These are phyloP conservation scores for Talaromyces islandicus DNA, from an alignment of 2,329 filamentous ascomycete genomes.

Conservation along the genomic window DNA sequence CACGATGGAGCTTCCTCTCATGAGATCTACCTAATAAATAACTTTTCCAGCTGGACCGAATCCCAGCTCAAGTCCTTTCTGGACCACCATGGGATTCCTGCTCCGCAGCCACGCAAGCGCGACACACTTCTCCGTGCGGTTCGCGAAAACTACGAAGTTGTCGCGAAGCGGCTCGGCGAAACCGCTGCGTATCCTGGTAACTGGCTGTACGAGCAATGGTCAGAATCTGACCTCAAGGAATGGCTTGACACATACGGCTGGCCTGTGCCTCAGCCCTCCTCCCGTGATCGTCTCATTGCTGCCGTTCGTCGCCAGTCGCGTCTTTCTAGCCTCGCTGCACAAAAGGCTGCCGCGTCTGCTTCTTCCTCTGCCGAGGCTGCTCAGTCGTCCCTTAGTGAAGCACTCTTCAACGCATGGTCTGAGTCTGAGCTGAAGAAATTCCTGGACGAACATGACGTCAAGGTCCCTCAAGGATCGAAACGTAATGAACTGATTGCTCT, in stretches of 20 bases:
- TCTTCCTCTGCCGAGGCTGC: slow-evolving; percentile 62
- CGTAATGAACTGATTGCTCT: slow-evolving; percentile 84
- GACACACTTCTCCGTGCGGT: slow-evolving; percentile 73
- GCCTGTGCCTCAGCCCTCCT: slow-evolving; percentile 75
- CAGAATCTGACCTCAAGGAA: slow-evolving; percentile 85
- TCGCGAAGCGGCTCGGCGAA: slow-evolving; percentile 71
- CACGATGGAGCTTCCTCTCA: not conserved
- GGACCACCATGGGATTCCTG: slow-evolving; percentile 79
- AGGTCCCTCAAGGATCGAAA: slow-evolving; percentile 87
- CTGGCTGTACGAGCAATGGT: slow-evolving; percentile 90
- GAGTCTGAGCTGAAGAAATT: slow-evolving; percentile 88
- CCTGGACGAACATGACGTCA: slow-evolving; percentile 81
- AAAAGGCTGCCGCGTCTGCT: slow-evolving; percentile 55
- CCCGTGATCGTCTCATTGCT: slow-evolving; percentile 82
- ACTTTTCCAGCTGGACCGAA: slow-evolving; percentile 69
- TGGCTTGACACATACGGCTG: slow-evolving; percentile 88
- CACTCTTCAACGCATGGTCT: slow-evolving; percentile 82
- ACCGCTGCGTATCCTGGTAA: slow-evolving; percentile 82
- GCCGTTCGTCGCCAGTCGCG: slow-evolving; percentile 86
- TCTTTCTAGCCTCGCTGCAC: slow-evolving; percentile 64
- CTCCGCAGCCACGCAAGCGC: slow-evolving; percentile 79
- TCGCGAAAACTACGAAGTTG: slow-evolving; percentile 72
- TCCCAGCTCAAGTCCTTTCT: slow-evolving; percentile 91
- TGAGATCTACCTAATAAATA: slow-evolving; percentile 23
- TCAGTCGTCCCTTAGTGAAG: slow-evolving; percentile 70